Evolutionary conservation across 345 rosid genomes (phyloP).

Genomic region (Camelina neglecta): DNA sequence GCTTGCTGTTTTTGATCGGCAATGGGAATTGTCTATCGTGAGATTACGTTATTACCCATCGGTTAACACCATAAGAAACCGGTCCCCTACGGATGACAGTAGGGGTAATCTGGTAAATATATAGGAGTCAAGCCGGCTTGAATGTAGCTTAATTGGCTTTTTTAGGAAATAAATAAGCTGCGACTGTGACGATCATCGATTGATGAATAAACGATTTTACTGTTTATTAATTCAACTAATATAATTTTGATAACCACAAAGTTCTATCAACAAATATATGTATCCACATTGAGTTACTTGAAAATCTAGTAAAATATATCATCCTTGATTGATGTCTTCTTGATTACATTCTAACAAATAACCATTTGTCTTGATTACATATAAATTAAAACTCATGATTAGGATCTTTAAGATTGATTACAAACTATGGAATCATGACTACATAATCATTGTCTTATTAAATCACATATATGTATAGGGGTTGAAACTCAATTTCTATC

Average conservation of each 20-base stretch:
- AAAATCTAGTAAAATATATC: no score
- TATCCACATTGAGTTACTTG: no score
- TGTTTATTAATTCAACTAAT: conserved; percentile 13
- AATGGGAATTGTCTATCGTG: conserved; percentile 49
- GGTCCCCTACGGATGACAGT: conserved; percentile 3
- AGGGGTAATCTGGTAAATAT: conserved; percentile 41
- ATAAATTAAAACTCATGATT: background rate
- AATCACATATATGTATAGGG: no score
- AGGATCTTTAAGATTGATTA: conserved; percentile 1
- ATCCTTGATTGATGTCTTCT: background rate
- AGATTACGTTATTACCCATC: conserved; percentile 58
- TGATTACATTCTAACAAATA: background rate
- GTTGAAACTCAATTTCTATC: background rate
- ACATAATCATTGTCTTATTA: conserved; percentile 3
- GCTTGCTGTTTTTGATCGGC: conserved; percentile 82
- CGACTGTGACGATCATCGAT: conserved; percentile 39
- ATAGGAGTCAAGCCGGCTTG: conserved; percentile 32
- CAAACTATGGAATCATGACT: conserved; percentile 1
- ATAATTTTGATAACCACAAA: conserved; percentile 26
- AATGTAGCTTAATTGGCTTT: conserved; percentile 40
- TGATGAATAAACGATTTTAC: conserved; percentile 31
- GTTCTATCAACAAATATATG: background rate
- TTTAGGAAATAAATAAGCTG: conserved; percentile 38
- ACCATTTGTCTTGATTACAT: background rate
- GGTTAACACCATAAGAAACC: background rate